These are phyloP conservation scores for Trichoderma cornu-damae DNA, from an alignment of 2,329 filamentous ascomycete species.

Conservation along the genomic window DNA sequence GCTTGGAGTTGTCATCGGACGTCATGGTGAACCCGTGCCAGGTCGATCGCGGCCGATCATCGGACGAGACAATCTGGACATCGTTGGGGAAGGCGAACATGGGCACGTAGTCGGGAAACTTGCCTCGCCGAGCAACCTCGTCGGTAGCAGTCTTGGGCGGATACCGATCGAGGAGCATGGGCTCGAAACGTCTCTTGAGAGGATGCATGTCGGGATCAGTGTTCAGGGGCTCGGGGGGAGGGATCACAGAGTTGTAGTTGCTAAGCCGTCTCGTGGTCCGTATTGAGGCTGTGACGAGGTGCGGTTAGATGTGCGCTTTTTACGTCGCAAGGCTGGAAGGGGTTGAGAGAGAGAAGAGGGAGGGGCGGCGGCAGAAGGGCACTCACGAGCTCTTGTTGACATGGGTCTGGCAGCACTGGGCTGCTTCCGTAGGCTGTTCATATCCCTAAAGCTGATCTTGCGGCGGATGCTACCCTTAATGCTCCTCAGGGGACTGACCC, in stretches of 20 bases:
- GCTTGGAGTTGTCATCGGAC: conserved; percentile 79
- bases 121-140: conserved; percentile 72
- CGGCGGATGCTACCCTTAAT: conserved; percentile 82
- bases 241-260: conserved; percentile 98
- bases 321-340: not conserved
- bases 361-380: too few relatives aligned
- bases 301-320: not conserved
- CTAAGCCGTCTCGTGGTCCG: conserved; percentile 85
- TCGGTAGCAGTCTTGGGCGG: conserved; percentile 78
- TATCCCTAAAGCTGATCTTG: conserved; percentile 87
- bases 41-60: conserved; percentile 88
- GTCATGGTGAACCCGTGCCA: conserved; percentile 99
- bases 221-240: conserved; percentile 83
- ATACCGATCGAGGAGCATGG: conserved; percentile 91
- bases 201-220: conserved; percentile 92
- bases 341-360: not conserved
- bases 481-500: conserved; percentile 52
- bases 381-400: conserved; percentile 40
- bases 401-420: conserved; percentile 66
- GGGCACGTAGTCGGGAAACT: conserved; percentile 93
- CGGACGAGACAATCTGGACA: conserved; percentile 91
- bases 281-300: conserved; percentile 46
- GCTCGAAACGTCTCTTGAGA: conserved; percentile 87
- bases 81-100: conserved; percentile 99
- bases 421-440: conserved; percentile 90